Evolutionary conservation across 345 rosid genomes (phyloP).

Genomic region (Camelina hispida): DNA sequence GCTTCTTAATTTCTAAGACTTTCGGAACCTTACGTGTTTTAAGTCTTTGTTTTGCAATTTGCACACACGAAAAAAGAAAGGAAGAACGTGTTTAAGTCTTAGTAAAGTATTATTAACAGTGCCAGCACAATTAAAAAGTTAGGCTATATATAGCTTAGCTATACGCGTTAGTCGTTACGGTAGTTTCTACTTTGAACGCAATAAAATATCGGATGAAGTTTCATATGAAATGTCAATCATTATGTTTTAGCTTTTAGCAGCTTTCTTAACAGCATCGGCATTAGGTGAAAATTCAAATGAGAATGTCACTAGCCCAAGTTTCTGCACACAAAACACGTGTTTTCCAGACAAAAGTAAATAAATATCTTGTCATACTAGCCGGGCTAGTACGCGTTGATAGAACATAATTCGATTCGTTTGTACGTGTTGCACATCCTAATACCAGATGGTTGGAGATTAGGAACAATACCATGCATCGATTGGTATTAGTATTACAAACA

Average conservation of each 20-base stretch:
- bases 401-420: not conserved
- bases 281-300: not conserved
- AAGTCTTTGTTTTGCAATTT: too few species aligned
- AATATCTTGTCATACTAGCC: not conserved
- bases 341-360: not conserved
- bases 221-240: not conserved
- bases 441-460: not conserved
- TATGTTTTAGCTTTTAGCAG: not conserved
- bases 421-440: constrained; percentile 4
- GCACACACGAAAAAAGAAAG: too few species aligned
- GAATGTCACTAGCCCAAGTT: not conserved
- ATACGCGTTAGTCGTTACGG: not conserved
- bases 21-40: constrained; percentile 6
- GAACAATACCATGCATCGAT: not conserved
- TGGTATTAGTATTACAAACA: not conserved
- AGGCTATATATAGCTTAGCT: not conserved
- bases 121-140: not conserved
- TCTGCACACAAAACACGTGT: constrained; percentile 26
- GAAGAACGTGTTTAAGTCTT: not conserved
- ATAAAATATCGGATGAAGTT: not conserved
- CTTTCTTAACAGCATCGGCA: not conserved
- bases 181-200: not conserved
- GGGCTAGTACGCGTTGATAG: constrained; percentile 12
- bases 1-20: not conserved
- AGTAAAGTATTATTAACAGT: not conserved